phyloP scores from a whole-genome alignment of 1,139 yeast genomes.

The Candida dubliniensis region DNA sequence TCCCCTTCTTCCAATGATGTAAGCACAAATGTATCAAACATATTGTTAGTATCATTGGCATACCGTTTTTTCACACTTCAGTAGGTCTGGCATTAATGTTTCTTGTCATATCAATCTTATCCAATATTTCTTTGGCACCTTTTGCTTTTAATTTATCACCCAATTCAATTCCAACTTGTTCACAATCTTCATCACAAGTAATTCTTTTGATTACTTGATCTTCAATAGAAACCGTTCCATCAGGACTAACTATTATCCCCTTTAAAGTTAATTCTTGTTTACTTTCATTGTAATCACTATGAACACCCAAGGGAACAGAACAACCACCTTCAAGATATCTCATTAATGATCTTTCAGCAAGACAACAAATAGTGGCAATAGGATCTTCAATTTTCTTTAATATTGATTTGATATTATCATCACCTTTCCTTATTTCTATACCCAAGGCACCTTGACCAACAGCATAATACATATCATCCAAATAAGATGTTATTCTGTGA shows the following conservation, averaged over 20 bases:
- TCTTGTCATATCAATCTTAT: slow-evolving; percentile 56
- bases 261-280: slow-evolving; percentile 50
- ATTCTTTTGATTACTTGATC: slow-evolving; percentile 41
- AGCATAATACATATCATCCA: slow-evolving; percentile 89
- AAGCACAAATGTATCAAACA: not conserved
- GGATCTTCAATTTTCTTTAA: slow-evolving; percentile 65
- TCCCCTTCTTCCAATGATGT: not conserved
- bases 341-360: slow-evolving; percentile 90
- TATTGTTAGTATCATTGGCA: not conserved
- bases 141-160: slow-evolving; percentile 66
- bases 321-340: slow-evolving; percentile 95
- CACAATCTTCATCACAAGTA: slow-evolving; percentile 59
- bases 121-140: slow-evolving; percentile 85
- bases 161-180: slow-evolving; percentile 63
- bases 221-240: slow-evolving; percentile 71
- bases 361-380: slow-evolving; percentile 71
- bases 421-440: slow-evolving; percentile 77
- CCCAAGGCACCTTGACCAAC: slow-evolving; percentile 99
- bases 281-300: slow-evolving; percentile 51
- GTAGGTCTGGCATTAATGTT: slow-evolving; percentile 18
- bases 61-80: slow-evolving; percentile 8
- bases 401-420: slow-evolving; percentile 55
- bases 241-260: slow-evolving; percentile 83
- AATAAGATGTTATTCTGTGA: slow-evolving; percentile 65
- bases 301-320: slow-evolving; percentile 94